phyloP scores from a whole-genome alignment of 2,329 filamentous ascomycete genomes.

The Drechslerella coelobrocha region DNA sequence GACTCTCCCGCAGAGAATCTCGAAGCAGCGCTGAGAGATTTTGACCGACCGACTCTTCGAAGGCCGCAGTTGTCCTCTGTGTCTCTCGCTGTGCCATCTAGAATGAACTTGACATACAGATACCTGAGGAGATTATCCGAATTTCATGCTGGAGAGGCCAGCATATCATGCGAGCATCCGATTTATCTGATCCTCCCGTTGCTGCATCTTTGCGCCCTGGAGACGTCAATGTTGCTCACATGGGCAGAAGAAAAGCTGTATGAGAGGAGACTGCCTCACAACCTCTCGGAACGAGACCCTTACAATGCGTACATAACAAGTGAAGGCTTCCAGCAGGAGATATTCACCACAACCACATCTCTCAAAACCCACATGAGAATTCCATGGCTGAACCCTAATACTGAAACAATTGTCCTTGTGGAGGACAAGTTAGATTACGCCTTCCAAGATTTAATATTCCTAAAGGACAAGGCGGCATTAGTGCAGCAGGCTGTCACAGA shows the following conservation, averaged over 20 bases:
- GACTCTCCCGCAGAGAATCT: slow-evolving; percentile 42
- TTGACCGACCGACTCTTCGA: slow-evolving; percentile 40
- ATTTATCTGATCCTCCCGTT: slow-evolving; percentile 44
- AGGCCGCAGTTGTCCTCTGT: slow-evolving; percentile 32
- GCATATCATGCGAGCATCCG: slow-evolving; percentile 38
- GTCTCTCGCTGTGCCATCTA: slow-evolving; percentile 30
- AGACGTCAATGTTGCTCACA: slow-evolving; percentile 46
- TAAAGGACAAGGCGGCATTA: slow-evolving; percentile 35
- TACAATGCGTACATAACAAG: slow-evolving; percentile 49
- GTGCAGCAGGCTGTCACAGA: slow-evolving; percentile 45
- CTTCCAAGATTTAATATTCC: slow-evolving; percentile 41
- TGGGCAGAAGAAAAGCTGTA: slow-evolving; percentile 49
- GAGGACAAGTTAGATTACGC: slow-evolving; percentile 38
- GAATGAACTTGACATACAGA: slow-evolving; percentile 46
- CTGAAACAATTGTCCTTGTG: slow-evolving; percentile 11
- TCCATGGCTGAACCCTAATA: slow-evolving; percentile 30
- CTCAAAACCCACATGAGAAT: slow-evolving; percentile 35
- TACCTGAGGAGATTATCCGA: slow-evolving; percentile 43
- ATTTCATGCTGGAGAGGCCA: slow-evolving; percentile 22
- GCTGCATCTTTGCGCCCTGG: slow-evolving; percentile 34
- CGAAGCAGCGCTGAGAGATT: slow-evolving; percentile 39
- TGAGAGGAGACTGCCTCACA: slow-evolving; percentile 41
- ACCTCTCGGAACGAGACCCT: slow-evolving; percentile 33
- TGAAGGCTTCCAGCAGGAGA: slow-evolving; percentile 48
- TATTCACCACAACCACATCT: slow-evolving; percentile 48